Conservation (phyloP, 148 eudicot species). For the Beta vulgaris region DNA sequence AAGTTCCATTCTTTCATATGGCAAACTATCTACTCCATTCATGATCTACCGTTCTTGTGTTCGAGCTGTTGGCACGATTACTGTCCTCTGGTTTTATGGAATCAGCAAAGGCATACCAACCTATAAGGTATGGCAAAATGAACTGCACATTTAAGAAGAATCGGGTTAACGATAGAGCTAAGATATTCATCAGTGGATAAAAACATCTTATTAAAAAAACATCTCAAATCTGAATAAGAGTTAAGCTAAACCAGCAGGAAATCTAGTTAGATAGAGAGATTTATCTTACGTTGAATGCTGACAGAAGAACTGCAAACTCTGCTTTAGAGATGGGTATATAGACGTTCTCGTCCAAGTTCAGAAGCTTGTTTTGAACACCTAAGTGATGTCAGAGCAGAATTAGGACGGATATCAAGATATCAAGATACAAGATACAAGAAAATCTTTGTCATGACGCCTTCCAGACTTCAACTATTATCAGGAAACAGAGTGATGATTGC, state of each 20-base stretch:
- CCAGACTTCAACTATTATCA: too few relatives aligned
- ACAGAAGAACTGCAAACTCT: constrained; percentile 71
- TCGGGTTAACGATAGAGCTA: neutral
- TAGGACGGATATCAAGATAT: neutral
- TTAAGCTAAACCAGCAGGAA: neutral
- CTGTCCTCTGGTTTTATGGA: constrained; percentile 56
- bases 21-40: constrained; percentile 82
- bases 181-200: neutral
- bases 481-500: neutral
- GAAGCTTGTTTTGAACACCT: constrained; percentile 91
- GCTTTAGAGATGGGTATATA: constrained; percentile 84
- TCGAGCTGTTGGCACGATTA: constrained; percentile 43
- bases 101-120: constrained; percentile 76
- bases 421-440: too few relatives aligned
- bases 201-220: neutral
- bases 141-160: constrained; percentile 49
- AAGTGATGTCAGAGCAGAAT: constrained; percentile 21
- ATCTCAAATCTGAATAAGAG: neutral
- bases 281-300: constrained; percentile 74
- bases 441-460: too few relatives aligned
- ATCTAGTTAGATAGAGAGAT: neutral
- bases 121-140: constrained; percentile 76
- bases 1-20: neutral
- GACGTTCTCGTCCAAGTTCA: constrained; percentile 76
- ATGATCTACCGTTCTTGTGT: constrained; percentile 43